phyloP scores from a whole-genome alignment of 2,329 filamentous ascomycete genomes.

The Grosmannia clavigera region DNA sequence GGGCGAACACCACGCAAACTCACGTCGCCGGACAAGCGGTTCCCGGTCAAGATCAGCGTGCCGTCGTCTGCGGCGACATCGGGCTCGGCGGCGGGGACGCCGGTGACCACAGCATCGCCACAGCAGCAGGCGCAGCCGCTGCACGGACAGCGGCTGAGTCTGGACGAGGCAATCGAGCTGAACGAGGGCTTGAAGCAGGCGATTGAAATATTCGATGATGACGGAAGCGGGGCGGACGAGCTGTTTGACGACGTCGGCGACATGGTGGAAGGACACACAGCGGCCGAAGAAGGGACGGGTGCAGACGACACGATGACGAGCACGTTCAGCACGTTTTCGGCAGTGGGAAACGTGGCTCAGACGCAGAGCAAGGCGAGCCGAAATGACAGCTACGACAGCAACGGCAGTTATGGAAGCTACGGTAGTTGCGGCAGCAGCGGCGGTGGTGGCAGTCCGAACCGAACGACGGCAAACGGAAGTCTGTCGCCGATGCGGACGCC shows the following conservation, averaged over 20 bases:
- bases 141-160: slow-evolving; percentile 28
- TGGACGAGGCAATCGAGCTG: slow-evolving; percentile 41
- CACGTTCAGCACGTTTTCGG: slow-evolving; percentile 80
- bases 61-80: background rate
- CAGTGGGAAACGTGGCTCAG: slow-evolving; percentile 51
- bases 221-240: slow-evolving; percentile 19
- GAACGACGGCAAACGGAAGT: slow-evolving; percentile 44
- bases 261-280: slow-evolving; percentile 9
- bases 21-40: slow-evolving; percentile 40
- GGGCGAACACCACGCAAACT: slow-evolving; percentile 33
- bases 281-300: slow-evolving; percentile 28
- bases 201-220: slow-evolving; percentile 52
- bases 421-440: slow-evolving; percentile 20
- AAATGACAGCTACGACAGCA: slow-evolving; percentile 15
- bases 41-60: slow-evolving; percentile 44
- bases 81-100: background rate
- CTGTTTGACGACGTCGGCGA: slow-evolving; percentile 1
- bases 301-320: slow-evolving; percentile 66
- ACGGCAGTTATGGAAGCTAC: slow-evolving; percentile 18
- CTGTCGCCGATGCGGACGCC: slow-evolving; percentile 17
- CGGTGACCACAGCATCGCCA: background rate
- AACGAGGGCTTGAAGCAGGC: slow-evolving; percentile 45
- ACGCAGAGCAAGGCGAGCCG: slow-evolving; percentile 18
- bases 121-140: slow-evolving; percentile 3
- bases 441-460: background rate